Conservation (phyloP, 2,329 filamentous ascomycete genomes). For the Penicillium glabrum region DNA sequence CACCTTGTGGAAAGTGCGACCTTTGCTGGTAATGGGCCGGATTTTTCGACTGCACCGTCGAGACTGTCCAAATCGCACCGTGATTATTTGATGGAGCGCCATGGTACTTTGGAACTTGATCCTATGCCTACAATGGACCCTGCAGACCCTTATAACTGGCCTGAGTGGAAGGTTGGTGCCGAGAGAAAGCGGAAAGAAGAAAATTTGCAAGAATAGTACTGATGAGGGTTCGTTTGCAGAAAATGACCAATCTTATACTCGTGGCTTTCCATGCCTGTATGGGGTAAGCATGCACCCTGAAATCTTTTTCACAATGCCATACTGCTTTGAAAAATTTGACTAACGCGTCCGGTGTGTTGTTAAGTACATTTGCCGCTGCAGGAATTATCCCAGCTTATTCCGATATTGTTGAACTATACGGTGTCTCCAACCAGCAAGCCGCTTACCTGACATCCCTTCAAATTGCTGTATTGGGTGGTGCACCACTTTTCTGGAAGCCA, state of each 20-base stretch:
- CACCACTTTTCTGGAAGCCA: conserved; percentile 56
- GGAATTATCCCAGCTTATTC: conserved; percentile 58
- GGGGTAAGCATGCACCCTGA: conserved; percentile 27
- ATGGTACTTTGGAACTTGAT: conserved; percentile 57
- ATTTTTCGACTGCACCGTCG: conserved; percentile 23
- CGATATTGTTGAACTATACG: conserved; percentile 53
- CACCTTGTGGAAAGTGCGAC: conserved; percentile 31
- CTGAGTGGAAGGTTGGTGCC: conserved; percentile 49
- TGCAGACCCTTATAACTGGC: conserved; percentile 60
- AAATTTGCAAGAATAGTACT: conserved; percentile 1
- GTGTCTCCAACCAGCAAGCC: conserved; percentile 49
- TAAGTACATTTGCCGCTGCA: conserved; percentile 53
- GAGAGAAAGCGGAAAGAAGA: not conserved
- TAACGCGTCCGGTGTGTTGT: not conserved
- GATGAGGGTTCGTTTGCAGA: conserved; percentile 35
- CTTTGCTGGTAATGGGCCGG: conserved; percentile 11
- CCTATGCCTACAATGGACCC: conserved; percentile 54
- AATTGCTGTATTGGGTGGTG: conserved; percentile 53
- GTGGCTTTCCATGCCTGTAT: conserved; percentile 61
- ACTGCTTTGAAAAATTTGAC: not conserved
- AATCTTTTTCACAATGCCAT: not conserved
- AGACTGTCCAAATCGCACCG: conserved; percentile 29
- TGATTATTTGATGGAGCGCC: conserved; percentile 53
- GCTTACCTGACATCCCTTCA: conserved; percentile 56
- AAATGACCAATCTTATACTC: conserved; percentile 54